Conservation (phyloP, 106 monocot genomes). For the Agapanthus africanus region DNA sequence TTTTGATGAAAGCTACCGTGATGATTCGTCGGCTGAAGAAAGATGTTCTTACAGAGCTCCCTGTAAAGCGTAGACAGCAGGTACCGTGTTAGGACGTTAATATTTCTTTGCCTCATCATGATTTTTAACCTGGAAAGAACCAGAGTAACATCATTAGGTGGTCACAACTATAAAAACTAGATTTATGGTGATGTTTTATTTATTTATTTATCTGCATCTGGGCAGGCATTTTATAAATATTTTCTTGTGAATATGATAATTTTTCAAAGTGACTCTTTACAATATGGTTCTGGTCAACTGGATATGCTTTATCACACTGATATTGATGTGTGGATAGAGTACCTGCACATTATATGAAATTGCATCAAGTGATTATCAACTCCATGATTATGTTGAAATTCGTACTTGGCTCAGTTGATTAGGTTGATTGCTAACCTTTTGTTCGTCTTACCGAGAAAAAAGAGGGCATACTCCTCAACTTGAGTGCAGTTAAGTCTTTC, state of each 20-base stretch:
- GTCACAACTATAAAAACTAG: no score
- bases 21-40: conserved; percentile 97
- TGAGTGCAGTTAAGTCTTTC: not conserved
- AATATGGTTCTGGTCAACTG: not conserved
- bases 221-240: no score
- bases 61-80: conserved; percentile 88
- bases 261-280: not conserved
- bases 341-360: not conserved
- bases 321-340: not conserved
- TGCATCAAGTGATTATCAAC: not conserved
- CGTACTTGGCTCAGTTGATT: not conserved
- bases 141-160: not conserved
- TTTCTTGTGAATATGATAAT: no score
- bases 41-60: conserved; percentile 86
- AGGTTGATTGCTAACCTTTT: not conserved
- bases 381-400: not conserved
- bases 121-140: not conserved
- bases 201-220: no score
- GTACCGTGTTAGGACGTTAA: conserved; percentile 19
- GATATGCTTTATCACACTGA: not conserved
- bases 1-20: conserved; percentile 90
- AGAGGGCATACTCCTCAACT: not conserved
- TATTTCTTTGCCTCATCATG: not conserved
- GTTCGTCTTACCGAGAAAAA: not conserved
- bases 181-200: no score